Evolutionary conservation across 1,284 basidiomycete genomes (phyloP).

Genomic region (Irpex sp.): DNA sequence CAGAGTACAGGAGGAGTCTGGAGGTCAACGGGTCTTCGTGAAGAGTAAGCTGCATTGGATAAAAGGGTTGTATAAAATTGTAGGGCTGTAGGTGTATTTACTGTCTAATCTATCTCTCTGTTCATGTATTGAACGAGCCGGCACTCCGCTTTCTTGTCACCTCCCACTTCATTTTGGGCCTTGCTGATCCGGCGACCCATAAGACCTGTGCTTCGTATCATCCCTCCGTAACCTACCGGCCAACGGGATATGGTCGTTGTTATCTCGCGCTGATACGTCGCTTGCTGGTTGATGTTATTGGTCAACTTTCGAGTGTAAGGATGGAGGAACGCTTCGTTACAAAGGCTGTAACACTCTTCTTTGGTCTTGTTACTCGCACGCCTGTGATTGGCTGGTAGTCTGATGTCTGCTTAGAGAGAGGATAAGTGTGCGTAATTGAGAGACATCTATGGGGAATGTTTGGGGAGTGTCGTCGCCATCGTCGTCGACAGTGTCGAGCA

Average conservation of each 20-base stretch:
- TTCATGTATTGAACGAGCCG: neutral
- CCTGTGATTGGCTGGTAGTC: neutral
- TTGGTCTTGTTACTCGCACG: neutral
- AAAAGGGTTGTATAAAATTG: neutral
- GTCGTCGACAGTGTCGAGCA: neutral
- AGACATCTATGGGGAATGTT: no score
- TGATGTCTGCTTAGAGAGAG: no score
- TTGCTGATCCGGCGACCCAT: no score
- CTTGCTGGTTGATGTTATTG: no score
- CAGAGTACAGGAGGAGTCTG: constrained; percentile 32
- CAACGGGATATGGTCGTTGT: no score
- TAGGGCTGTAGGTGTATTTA: neutral
- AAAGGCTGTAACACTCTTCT: neutral
- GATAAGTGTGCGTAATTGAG: no score
- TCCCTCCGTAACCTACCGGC: no score
- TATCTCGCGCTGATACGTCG: no score
- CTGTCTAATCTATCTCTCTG: neutral
- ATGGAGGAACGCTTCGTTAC: neutral
- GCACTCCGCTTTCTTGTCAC: no score
- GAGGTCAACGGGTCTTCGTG: constrained; percentile 5
- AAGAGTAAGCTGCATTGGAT: neutral
- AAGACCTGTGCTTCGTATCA: no score
- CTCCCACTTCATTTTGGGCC: no score
- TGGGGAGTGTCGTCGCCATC: neutral
- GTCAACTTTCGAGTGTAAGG: no score